Conservation (phyloP, 2,329 filamentous ascomycete genomes). For the Aspergillus fijiensis region DNA sequence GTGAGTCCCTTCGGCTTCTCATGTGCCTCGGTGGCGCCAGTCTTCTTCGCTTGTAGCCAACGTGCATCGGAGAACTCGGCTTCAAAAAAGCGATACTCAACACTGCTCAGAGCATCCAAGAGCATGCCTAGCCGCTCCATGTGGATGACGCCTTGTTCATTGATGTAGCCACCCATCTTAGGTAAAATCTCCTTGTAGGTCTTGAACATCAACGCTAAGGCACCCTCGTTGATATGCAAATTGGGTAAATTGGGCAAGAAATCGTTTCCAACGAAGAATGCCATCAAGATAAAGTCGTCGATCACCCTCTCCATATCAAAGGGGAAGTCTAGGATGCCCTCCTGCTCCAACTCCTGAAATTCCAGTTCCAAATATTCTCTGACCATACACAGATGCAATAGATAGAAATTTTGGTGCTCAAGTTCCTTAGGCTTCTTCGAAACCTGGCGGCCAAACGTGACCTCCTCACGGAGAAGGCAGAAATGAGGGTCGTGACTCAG, state of each 20-base stretch:
- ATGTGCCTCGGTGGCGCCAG: conserved; percentile 60
- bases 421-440: conserved; percentile 92
- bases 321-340: conserved; percentile 68
- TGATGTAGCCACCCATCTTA: conserved; percentile 88
- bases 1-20: conserved; percentile 64
- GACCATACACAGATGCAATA: conserved; percentile 96
- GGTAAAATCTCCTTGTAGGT: conserved; percentile 91
- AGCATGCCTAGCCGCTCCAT: conserved; percentile 74
- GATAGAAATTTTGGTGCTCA: conserved; percentile 97
- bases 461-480: conserved; percentile 92
- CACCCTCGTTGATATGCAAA: conserved; percentile 97
- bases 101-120: conserved; percentile 78
- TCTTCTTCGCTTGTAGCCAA: conserved; percentile 88
- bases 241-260: conserved; percentile 96
- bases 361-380: conserved; percentile 95
- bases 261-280: conserved; percentile 98
- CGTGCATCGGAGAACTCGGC: conserved; percentile 81
- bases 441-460: conserved; percentile 87
- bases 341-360: conserved; percentile 84
- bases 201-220: conserved; percentile 93
- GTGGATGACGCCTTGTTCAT: conserved; percentile 91
- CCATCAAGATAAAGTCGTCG: conserved; percentile 99
- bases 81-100: conserved; percentile 92
- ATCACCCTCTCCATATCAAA: conserved; percentile 97
- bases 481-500: conserved; percentile 98